phyloP scores from a whole-genome alignment of 305 asterid genomes.

The Striga hermonthica region DNA sequence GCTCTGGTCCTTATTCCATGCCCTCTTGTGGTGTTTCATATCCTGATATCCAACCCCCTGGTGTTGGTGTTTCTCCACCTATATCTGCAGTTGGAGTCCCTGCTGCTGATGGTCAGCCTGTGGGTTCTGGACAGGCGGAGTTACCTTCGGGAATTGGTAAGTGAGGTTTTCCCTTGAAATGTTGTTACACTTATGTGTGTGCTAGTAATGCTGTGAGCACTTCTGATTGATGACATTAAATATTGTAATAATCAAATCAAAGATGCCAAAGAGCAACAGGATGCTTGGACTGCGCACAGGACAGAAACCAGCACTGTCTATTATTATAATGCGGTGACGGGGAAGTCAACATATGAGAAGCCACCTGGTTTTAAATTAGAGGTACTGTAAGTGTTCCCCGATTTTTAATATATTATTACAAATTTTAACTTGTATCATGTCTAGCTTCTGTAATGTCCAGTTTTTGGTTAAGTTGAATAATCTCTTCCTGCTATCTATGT shows the following conservation, averaged over 20 bases:
- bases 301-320: conserved; percentile 76
- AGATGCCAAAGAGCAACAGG: conserved; percentile 45
- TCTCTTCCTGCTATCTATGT: conserved; percentile 6
- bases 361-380: conserved; percentile 81
- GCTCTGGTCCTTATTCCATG: conserved; percentile 59
- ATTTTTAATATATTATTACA: too few species aligned
- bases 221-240: conserved; percentile 44
- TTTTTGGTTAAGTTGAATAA: conserved; percentile 22
- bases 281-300: conserved; percentile 94
- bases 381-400: conserved; percentile 44
- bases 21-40: conserved; percentile 46
- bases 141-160: conserved; percentile 76
- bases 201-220: conserved; percentile 28
- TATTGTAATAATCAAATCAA: conserved; percentile 41
- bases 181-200: conserved; percentile 17
- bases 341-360: conserved; percentile 89
- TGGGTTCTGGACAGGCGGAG: conserved; percentile 49
- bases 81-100: conserved; percentile 51
- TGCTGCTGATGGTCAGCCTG: conserved; percentile 42
- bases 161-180: conserved; percentile 29
- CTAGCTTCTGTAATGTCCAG: background rate
- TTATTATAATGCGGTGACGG: conserved; percentile 84
- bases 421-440: conserved; percentile 1
- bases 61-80: conserved; percentile 68
- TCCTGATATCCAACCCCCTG: conserved; percentile 82